Percentiles rank a stretch among this genome's conserved stretches.
Evolutionary conservation across 2,329 filamentous ascomycete species (phyloP).

Genomic region (Fusarium illudens): DNA sequence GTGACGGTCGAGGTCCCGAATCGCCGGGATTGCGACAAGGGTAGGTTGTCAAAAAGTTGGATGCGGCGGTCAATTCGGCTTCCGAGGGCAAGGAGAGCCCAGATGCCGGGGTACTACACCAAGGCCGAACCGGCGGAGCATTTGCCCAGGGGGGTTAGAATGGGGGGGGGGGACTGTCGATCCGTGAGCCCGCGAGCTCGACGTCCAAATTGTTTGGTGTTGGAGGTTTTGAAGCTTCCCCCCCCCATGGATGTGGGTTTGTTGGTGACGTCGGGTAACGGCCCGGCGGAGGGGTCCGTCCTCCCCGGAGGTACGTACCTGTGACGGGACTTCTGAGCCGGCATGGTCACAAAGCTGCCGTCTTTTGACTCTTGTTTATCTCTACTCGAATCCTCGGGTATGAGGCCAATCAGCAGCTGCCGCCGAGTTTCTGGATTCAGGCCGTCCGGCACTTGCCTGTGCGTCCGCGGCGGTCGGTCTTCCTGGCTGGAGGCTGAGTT

Average conservation of each 20-base stretch:
- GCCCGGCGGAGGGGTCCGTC: conserved; percentile 14
- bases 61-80: conserved; percentile 21
- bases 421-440: conserved; percentile 8
- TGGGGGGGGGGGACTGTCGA: conserved; percentile 18
- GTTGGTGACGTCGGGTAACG: conserved; percentile 32
- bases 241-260: background rate
- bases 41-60: conserved; percentile 5
- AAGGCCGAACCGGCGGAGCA: conserved; percentile 33
- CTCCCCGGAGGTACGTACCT: conserved; percentile 32
- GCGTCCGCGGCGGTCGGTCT: conserved; percentile 19
- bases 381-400: conserved; percentile 1
- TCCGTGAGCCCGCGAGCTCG: conserved; percentile 21
- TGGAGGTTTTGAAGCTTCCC: conserved; percentile 32
- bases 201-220: conserved; percentile 20
- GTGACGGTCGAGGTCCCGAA: conserved; percentile 23
- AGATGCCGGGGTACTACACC: conserved; percentile 18
- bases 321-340: background rate
- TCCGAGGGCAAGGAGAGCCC: background rate
- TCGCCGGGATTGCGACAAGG: conserved; percentile 24
- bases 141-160: conserved; percentile 28
- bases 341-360: background rate
- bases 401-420: conserved; percentile 13
- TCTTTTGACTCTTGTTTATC: background rate
- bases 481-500: background rate
- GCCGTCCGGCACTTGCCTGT: conserved; percentile 27